phyloP scores from a whole-genome alignment of 768 basidiomycete species.

The Paxillus rubicundulus region DNA sequence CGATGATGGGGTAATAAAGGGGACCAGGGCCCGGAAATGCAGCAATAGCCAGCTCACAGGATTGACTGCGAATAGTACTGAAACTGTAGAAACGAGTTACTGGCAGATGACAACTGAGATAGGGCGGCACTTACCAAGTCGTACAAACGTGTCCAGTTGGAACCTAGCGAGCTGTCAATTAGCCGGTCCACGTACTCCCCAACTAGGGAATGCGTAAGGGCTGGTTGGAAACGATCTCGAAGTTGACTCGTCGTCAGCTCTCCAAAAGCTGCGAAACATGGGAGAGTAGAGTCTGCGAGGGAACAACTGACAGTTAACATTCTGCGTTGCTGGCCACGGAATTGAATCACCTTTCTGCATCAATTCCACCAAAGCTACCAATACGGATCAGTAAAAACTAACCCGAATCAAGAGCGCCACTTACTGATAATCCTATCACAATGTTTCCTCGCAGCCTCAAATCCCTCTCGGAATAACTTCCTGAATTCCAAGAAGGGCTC shows the following conservation, averaged over 20 bases:
- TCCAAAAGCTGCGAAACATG: conserved; percentile 88
- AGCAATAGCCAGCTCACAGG: conserved; percentile 40
- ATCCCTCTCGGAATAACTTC: conserved; percentile 86
- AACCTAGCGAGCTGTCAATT: conserved; percentile 86
- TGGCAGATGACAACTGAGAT: background rate
- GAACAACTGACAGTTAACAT: conserved; percentile 5
- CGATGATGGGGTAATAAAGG: background rate
- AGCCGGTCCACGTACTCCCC: conserved; percentile 88
- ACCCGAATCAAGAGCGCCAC: conserved; percentile 21
- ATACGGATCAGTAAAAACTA: conserved; percentile 5
- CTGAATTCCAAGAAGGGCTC: conserved; percentile 82
- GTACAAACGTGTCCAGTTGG: conserved; percentile 93
- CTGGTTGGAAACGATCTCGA: conserved; percentile 91
- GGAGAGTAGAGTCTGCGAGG: conserved; percentile 73
- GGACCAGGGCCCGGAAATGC: background rate
- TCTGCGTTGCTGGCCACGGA: background rate
- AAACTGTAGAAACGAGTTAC: conserved; percentile 48
- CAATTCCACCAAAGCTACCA: conserved; percentile 79
- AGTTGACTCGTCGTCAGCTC: conserved; percentile 87
- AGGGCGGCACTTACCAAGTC: conserved; percentile 67
- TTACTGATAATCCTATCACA: conserved; percentile 93
- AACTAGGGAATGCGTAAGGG: conserved; percentile 78
- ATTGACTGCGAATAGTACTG: conserved; percentile 95
- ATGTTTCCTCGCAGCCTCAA: conserved; percentile 91
- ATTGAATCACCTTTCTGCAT: conserved; percentile 85